Evolutionary conservation across 2,329 filamentous ascomycete genomes (phyloP).

Genomic region (Penicillium sclerotigenum): DNA sequence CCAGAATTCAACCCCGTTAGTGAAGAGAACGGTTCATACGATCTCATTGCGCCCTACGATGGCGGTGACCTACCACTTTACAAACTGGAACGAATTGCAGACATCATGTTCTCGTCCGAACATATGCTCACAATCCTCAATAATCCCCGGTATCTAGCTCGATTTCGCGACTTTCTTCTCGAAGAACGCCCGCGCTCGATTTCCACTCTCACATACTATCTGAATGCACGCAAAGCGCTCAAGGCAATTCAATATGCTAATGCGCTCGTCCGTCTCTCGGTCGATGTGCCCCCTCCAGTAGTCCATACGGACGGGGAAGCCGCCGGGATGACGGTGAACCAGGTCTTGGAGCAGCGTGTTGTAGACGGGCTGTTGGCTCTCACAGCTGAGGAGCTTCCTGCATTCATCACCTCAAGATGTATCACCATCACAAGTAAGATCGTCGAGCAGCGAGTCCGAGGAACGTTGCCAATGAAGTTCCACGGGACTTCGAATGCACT

Average conservation of each 20-base stretch:
- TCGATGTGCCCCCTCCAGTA: constrained; percentile 49
- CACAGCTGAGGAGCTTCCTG: constrained; percentile 66
- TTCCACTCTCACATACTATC: constrained; percentile 66
- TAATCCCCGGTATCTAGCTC: constrained; percentile 60
- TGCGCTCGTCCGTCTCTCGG: constrained; percentile 60
- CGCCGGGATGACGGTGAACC: constrained; percentile 55
- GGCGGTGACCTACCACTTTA: constrained; percentile 33
- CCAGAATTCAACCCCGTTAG: constrained; percentile 31
- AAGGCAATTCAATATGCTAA: constrained; percentile 70
- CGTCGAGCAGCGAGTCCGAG: constrained; percentile 65
- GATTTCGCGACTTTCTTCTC: constrained; percentile 66
- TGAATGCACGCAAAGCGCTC: constrained; percentile 68
- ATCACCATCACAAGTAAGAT: constrained; percentile 67
- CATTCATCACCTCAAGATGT: constrained; percentile 67
- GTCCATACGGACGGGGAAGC: constrained; percentile 54
- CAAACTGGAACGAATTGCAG: constrained; percentile 62
- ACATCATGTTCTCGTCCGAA: constrained; percentile 62
- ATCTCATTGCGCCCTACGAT: constrained; percentile 35
- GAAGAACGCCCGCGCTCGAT: constrained; percentile 59
- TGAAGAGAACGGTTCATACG: constrained; percentile 35
- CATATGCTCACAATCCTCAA: constrained; percentile 65
- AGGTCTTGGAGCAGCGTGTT: constrained; percentile 60
- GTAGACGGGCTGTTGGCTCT: constrained; percentile 63
- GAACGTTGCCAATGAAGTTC: constrained; percentile 62
- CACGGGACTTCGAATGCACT: constrained; percentile 69